Base-by-base conservation (phyloP, 768 basidiomycete species). In the Kwoniella botswanensis region DNA sequence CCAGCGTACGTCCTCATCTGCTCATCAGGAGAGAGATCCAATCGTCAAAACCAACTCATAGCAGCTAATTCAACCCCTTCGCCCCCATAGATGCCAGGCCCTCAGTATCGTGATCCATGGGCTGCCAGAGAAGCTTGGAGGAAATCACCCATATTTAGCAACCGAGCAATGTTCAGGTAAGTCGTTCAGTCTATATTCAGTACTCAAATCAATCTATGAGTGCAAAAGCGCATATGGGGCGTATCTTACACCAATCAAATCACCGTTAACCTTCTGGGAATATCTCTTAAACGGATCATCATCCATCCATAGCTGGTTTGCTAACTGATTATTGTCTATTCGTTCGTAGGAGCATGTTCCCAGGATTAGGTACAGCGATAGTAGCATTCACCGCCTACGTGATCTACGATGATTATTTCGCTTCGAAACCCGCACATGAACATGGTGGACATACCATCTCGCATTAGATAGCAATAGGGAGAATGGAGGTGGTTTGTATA, bases 321-420 rank as follows among this genome's bases (percentile, higher is more conserved):
- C 21, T 18, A 17, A 44, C 1, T 46, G 60, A 26, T 35, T 13
- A 58, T 29, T 42, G 13, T 58, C 18, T 22, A 58, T 21, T 0
- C 43, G 3, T 21, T 29, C 44, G n/a, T 69, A 83, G 90, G 77
- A 93, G 88, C 86, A 83, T 96, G 74, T 94, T 98, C 84, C 96
- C 96, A 43, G 96, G 96, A 50, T 92, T 98, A 79, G 95, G 94
- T 58, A 93, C 93, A 67, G 96, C 93, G 44, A 87, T 93, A 61
- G 93, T 91, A 63, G 92, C 94, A 1, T 98, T 98, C 86, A 90
- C 93, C 42, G 90, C 88, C 68, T 98, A 98, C 78, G 93, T 98
- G 42, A 84, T 92, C 43, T 91, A 87, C 35, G 95, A 97, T 84
- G 93, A 93, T 81, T 82, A 75, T 60, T 63, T 84, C 64, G 78